Conservation (phyloP, 768 basidiomycete genomes). For the Lactarius sanguifluus region DNA sequence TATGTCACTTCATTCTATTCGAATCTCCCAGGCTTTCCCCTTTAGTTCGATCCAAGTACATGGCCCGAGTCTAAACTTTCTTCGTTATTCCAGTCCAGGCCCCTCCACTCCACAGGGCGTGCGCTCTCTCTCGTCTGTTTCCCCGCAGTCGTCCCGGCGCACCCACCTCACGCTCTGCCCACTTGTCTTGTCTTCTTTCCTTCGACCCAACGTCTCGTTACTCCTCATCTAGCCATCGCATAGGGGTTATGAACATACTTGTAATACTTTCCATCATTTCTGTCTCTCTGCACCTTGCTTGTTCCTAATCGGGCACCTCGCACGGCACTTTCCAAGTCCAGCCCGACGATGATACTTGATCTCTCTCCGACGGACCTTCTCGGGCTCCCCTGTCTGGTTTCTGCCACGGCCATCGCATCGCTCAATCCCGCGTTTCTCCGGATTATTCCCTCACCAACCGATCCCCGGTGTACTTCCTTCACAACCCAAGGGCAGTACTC, state of each 20-base stretch:
- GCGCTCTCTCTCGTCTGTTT: constrained; percentile 17
- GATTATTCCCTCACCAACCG: constrained; percentile 9
- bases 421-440: constrained; percentile 6
- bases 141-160: constrained; percentile 25
- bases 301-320: constrained; percentile 1
- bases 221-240: constrained; percentile 4
- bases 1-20: constrained; percentile 21
- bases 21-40: constrained; percentile 16
- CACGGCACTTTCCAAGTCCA: constrained; percentile 10
- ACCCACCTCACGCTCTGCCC: neutral
- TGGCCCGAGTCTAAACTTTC: constrained; percentile 28
- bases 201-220: neutral
- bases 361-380: neutral
- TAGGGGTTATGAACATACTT: constrained; percentile 3
- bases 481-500: constrained; percentile 1
- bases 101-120: neutral
- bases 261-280: neutral
- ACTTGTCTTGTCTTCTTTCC: neutral
- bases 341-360: constrained; percentile 3
- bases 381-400: neutral
- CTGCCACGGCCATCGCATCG: constrained; percentile 8
- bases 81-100: constrained; percentile 17
- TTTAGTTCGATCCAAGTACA: constrained; percentile 14
- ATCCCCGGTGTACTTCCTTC: constrained; percentile 10
- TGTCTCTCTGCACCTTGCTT: neutral